A percentile compares a stretch with the other conserved stretches of the same genome.
These are phyloP conservation scores for Ascochyta lentis DNA, from an alignment of 2,329 filamentous ascomycete species.

Conservation along the genomic window DNA sequence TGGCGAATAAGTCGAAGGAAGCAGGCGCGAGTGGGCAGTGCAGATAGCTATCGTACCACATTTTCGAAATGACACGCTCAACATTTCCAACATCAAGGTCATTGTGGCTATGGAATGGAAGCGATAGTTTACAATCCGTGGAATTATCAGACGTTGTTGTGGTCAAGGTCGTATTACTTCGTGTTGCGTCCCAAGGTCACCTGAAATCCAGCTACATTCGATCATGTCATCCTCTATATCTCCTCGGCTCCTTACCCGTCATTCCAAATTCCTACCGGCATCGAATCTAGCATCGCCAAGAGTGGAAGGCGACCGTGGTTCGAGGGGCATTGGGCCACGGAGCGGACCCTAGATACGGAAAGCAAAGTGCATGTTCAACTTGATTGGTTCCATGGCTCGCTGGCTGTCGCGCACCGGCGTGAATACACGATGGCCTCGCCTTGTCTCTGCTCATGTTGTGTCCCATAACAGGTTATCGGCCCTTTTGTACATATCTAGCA, in stretches of 20 bases:
- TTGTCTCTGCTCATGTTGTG: too few relatives aligned
- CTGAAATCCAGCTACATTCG: too few relatives aligned
- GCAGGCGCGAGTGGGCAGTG: not conserved
- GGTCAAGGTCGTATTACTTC: not conserved
- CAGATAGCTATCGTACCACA: not conserved
- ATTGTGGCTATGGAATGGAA: not conserved
- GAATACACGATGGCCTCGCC: too few relatives aligned
- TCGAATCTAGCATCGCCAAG: slow-evolving; percentile 7
- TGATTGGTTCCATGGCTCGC: not conserved
- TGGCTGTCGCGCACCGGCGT: not conserved
- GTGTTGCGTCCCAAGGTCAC: not conserved
- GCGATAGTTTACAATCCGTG: not conserved
- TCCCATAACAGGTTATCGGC: too few relatives aligned
- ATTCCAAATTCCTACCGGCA: not conserved
- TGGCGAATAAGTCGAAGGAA: not conserved
- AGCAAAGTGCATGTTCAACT: not conserved
- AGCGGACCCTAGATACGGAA: not conserved
- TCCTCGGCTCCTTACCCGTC: not conserved
- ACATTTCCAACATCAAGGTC: not conserved
- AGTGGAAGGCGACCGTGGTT: not conserved
- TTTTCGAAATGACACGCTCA: not conserved
- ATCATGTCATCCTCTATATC: not conserved
- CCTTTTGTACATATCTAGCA: too few relatives aligned
- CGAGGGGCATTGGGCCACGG: not conserved
- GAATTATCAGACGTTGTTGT: not conserved